A percentile compares a stretch with the other conserved stretches of the same genome.
Conservation (phyloP, 2,329 filamentous ascomycete species). For the Phoma sp. region DNA sequence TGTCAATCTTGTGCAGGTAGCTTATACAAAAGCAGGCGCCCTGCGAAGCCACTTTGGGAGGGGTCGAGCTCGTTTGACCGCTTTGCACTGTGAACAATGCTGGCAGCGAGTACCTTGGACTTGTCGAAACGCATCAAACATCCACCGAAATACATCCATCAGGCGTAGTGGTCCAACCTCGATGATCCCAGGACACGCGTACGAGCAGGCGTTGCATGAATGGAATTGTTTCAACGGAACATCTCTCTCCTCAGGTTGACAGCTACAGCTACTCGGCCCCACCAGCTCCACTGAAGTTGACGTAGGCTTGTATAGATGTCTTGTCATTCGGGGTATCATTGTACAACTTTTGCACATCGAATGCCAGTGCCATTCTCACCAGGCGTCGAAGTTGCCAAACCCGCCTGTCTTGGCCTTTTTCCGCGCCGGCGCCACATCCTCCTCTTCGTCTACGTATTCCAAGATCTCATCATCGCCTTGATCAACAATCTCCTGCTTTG, state of each 20-base stretch:
- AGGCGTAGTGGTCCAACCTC: background rate
- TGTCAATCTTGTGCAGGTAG: slow-evolving; percentile 3
- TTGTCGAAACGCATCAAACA: slow-evolving; percentile 15
- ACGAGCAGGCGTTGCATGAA: slow-evolving; percentile 5
- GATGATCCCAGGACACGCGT: slow-evolving; percentile 7
- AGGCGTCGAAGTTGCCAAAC: slow-evolving; percentile 94
- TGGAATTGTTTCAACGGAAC: slow-evolving; percentile 21
- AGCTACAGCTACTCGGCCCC: slow-evolving; percentile 8
- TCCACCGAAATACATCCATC: background rate
- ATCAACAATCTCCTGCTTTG: slow-evolving; percentile 47
- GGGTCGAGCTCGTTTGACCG: background rate
- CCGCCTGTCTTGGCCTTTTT: slow-evolving; percentile 81
- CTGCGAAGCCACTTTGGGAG: background rate
- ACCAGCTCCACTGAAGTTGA: background rate
- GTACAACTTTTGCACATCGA: background rate
- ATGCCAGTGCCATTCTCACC: slow-evolving; percentile 59
- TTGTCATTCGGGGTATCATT: slow-evolving; percentile 23
- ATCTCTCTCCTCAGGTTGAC: slow-evolving; percentile 14
- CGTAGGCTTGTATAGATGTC: background rate
- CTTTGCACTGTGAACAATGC: slow-evolving; percentile 1
- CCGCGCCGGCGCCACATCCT: slow-evolving; percentile 66
- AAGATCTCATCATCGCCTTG: slow-evolving; percentile 64
- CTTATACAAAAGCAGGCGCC: slow-evolving; percentile 2
- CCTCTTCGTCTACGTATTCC: slow-evolving; percentile 69
- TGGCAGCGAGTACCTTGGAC: background rate